Percentiles rank a stretch among this genome's conserved stretches.
Conservation (phyloP, 129 eudicot species). For the Deinandra increscens region DNA sequence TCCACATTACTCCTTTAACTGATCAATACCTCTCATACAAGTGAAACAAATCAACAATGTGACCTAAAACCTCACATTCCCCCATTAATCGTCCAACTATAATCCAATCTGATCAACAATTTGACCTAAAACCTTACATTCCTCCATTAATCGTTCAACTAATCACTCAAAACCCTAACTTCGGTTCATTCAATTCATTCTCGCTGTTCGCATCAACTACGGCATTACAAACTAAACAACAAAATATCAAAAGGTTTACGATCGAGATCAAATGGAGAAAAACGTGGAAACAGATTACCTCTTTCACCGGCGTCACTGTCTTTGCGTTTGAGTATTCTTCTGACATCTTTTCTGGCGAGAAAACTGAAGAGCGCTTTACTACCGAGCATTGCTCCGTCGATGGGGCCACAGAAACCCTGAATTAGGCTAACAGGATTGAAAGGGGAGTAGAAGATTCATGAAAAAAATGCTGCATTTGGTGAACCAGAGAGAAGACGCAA, state of each 20-base stretch:
- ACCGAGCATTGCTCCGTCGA: slow-evolving; percentile 31
- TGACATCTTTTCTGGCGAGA: slow-evolving; percentile 66
- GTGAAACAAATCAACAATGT: slow-evolving; percentile 2
- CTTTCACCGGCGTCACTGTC: slow-evolving; percentile 94
- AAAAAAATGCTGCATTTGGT: slow-evolving; percentile 24
- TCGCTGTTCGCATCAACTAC: neutral
- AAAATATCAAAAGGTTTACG: neutral
- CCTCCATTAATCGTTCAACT: neutral
- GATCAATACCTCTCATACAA: neutral
- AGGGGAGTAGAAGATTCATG: neutral
- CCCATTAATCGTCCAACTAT: neutral
- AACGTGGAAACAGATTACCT: slow-evolving; percentile 34
- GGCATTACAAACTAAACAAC: slow-evolving; percentile 14
- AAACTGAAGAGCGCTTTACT: slow-evolving; percentile 57
- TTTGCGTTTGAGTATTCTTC: slow-evolving; percentile 83
- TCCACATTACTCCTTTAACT: neutral
- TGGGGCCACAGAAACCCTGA: neutral
- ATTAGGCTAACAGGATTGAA: neutral
- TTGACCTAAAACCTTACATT: neutral
- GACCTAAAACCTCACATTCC: slow-evolving; percentile 1
- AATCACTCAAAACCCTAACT: slow-evolving; percentile 3
- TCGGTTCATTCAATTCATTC: neutral
- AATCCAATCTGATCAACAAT: neutral
- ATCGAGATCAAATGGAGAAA: neutral
- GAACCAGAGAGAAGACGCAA: neutral